A percentile compares a stretch with the other conserved stretches of the same genome.
phyloP scores from a whole-genome alignment of 495 filamentous ascomycete genomes.

The Aspergillus kassunensis region DNA sequence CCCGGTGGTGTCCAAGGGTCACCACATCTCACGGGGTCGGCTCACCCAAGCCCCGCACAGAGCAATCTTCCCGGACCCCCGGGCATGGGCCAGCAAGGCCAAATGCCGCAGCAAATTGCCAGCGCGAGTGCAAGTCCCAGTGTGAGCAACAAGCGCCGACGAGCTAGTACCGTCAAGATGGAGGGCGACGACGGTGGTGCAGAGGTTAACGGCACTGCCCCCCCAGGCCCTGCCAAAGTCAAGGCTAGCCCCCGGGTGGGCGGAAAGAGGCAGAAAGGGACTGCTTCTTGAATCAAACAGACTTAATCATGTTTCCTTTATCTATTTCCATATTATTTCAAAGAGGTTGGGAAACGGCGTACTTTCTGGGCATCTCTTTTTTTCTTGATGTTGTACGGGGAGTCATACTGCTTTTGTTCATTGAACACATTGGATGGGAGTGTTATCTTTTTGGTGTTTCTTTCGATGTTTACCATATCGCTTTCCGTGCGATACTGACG shows the following conservation, averaged over 20 bases:
- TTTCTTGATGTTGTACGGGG: conserved; percentile 19
- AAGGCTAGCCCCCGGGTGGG: conserved; percentile 54
- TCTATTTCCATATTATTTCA: conserved; percentile 21
- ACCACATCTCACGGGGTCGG: conserved; percentile 43
- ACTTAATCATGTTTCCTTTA: conserved; percentile 15
- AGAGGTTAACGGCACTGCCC: conserved; percentile 47
- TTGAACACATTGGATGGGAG: conserved; percentile 23
- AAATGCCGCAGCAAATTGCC: conserved; percentile 55
- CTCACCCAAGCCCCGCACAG: conserved; percentile 45
- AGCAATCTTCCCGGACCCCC: conserved; percentile 40
- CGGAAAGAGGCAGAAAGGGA: conserved; percentile 54
- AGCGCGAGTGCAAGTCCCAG: conserved; percentile 85
- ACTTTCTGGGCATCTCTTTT: conserved; percentile 32
- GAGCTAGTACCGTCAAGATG: conserved; percentile 71
- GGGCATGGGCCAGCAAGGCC: conserved; percentile 71
- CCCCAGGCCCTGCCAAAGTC: conserved; percentile 42
- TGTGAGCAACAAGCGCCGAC: conserved; percentile 70
- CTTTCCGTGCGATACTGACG: neutral
- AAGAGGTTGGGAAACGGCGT: conserved; percentile 34
- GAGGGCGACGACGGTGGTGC: conserved; percentile 59
- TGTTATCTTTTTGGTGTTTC: conserved; percentile 15
- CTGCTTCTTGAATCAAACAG: conserved; percentile 18
- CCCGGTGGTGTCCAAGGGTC: conserved; percentile 39
- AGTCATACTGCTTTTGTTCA: conserved; percentile 17
- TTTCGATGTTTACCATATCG: conserved; percentile 9